Evolutionary conservation across 345 rosid species (phyloP).

Genomic region (Brassica incana): DNA sequence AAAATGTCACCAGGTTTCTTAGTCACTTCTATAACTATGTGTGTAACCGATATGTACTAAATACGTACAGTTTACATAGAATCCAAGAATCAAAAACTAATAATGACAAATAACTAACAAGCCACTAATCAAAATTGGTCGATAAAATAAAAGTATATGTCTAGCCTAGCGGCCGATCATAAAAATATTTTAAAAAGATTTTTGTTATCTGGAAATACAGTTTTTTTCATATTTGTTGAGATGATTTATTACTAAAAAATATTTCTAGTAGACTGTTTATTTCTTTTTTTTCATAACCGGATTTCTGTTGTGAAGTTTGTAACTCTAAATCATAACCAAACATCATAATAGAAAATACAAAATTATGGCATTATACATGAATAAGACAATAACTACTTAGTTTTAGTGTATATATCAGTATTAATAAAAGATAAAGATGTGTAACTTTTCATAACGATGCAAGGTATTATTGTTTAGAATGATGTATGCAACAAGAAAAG

Average conservation of each 20-base stretch:
- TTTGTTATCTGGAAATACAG: background rate
- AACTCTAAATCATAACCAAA: constrained; percentile 25
- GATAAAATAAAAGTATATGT: background rate
- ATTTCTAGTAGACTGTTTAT: too few relatives aligned
- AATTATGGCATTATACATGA: constrained; percentile 7
- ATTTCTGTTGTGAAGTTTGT: background rate
- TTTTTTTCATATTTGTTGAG: background rate
- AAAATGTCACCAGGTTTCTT: too few relatives aligned
- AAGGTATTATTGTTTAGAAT: too few relatives aligned
- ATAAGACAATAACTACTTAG: background rate
- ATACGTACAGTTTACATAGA: too few relatives aligned
- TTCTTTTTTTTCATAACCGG: too few relatives aligned
- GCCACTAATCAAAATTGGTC: background rate
- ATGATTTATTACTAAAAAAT: background rate
- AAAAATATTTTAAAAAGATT: background rate
- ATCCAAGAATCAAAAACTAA: background rate
- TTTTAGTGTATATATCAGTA: background rate
- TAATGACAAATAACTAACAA: background rate
- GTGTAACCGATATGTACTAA: too few relatives aligned
- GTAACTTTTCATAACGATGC: too few relatives aligned
- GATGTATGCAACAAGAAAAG: too few relatives aligned
- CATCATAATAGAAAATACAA: background rate
- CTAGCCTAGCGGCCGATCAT: background rate
- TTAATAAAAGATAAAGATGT: too few relatives aligned
- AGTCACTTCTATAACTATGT: too few relatives aligned